A percentile compares a stretch with the other conserved stretches of the same genome.
Evolutionary conservation across 495 filamentous ascomycete species (phyloP).

Genomic region (Aspergillus haitiensis): DNA sequence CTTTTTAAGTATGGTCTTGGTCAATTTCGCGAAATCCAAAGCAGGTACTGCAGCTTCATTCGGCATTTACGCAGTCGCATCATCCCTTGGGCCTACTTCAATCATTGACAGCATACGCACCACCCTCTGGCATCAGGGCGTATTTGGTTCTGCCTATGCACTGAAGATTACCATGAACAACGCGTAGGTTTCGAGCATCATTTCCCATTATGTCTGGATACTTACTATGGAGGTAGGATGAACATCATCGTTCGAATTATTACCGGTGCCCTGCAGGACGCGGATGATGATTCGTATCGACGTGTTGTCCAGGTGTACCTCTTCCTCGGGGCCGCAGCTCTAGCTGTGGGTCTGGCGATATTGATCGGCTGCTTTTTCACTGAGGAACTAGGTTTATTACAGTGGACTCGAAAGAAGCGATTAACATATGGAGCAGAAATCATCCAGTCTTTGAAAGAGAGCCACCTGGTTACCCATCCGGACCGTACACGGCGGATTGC

Average conservation of each 20-base stretch:
- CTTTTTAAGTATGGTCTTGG: constrained; percentile 42
- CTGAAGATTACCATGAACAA: constrained; percentile 50
- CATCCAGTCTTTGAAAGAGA: constrained; percentile 32
- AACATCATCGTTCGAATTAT: constrained; percentile 48
- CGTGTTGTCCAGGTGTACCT: constrained; percentile 45
- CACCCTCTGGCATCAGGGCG: constrained; percentile 44
- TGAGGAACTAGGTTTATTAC: constrained; percentile 33
- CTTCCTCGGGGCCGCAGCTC: constrained; percentile 33
- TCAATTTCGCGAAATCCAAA: constrained; percentile 36
- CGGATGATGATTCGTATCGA: constrained; percentile 40
- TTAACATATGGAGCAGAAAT: constrained; percentile 31
- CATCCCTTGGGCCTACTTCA: constrained; percentile 41
- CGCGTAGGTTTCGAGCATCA: constrained; percentile 27
- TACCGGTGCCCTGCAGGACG: constrained; percentile 46
- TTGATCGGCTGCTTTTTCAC: constrained; percentile 29
- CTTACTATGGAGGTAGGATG: constrained; percentile 32
- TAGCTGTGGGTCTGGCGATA: constrained; percentile 34
- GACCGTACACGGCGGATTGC: constrained; percentile 30
- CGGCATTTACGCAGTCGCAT: constrained; percentile 44
- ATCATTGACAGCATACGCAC: constrained; percentile 49
- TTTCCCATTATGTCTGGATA: not conserved
- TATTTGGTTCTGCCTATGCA: constrained; percentile 47
- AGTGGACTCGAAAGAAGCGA: constrained; percentile 46
- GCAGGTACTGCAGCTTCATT: constrained; percentile 45
- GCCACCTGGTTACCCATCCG: constrained; percentile 26